Conservation (phyloP, 2,329 filamentous ascomycete species). For the Botrytis medusae region DNA sequence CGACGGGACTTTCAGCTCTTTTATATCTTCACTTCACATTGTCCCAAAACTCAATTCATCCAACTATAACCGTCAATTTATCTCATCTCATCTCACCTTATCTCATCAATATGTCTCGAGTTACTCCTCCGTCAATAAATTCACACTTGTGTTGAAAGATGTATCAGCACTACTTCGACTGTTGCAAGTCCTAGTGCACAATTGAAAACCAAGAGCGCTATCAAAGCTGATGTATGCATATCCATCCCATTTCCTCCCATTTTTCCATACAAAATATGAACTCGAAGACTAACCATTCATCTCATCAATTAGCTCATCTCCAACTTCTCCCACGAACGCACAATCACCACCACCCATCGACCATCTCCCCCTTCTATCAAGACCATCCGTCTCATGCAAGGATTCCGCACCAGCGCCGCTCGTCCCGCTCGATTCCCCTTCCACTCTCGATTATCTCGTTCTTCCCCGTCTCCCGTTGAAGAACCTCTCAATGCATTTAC, state of each 20-base stretch:
- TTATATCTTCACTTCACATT: background rate
- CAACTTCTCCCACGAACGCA: slow-evolving; percentile 34
- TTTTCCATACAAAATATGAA: background rate
- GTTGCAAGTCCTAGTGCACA: slow-evolving; percentile 31
- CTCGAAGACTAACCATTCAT: slow-evolving; percentile 17
- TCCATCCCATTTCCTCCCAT: background rate
- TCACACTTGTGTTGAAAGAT: slow-evolving; percentile 29
- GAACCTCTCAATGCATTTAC: slow-evolving; percentile 25
- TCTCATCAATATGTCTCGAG: slow-evolving; percentile 36
- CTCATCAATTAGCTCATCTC: slow-evolving; percentile 32
- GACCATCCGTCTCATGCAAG: slow-evolving; percentile 61
- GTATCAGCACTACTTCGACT: slow-evolving; percentile 34
- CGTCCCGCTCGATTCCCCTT: slow-evolving; percentile 39
- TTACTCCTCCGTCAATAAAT: slow-evolving; percentile 37
- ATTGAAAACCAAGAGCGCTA: slow-evolving; percentile 30
- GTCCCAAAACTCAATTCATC: background rate
- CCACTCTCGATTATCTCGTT: slow-evolving; percentile 48
- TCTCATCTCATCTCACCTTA: background rate
- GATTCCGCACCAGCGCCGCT: slow-evolving; percentile 53
- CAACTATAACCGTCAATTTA: background rate
- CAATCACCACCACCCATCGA: slow-evolving; percentile 36
- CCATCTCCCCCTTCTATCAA: slow-evolving; percentile 43
- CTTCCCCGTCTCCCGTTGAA: slow-evolving; percentile 49
- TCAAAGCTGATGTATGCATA: slow-evolving; percentile 35
- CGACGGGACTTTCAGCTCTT: background rate